Percentiles rank a stretch among this genome's conserved stretches.
Conservation (phyloP, 1,284 basidiomycete species). For the Erythrobasidium hasegawianum region DNA sequence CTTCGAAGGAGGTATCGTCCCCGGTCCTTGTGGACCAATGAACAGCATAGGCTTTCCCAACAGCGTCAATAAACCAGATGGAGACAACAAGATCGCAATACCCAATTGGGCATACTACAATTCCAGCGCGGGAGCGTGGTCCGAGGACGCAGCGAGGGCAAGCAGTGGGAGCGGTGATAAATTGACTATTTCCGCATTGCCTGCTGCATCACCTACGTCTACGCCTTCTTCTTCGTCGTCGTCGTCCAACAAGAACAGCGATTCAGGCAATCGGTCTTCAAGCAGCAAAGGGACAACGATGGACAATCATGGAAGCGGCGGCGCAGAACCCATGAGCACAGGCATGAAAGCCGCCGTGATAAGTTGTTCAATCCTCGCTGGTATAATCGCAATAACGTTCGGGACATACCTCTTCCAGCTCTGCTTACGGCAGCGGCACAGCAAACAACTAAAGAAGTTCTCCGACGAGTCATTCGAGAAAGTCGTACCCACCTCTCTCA, state of each 20-base stretch:
- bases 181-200: slow-evolving; percentile 3
- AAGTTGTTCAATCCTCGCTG: slow-evolving; percentile 12
- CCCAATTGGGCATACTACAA: slow-evolving; percentile 25
- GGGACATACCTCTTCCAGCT: slow-evolving; percentile 22
- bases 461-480: slow-evolving; percentile 26
- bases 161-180: background rate
- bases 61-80: slow-evolving; percentile 7
- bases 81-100: slow-evolving; percentile 4
- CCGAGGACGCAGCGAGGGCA: background rate
- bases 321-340: background rate
- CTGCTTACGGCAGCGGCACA: slow-evolving; percentile 3
- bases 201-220: slow-evolving; percentile 8
- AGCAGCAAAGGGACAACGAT: background rate
- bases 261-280: background rate
- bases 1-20: slow-evolving; percentile 17
- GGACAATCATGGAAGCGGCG: background rate
- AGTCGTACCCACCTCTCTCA: slow-evolving; percentile 12
- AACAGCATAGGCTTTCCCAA: slow-evolving; percentile 9
- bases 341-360: slow-evolving; percentile 28
- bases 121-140: slow-evolving; percentile 14
- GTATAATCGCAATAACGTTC: slow-evolving; percentile 12
- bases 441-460: slow-evolving; percentile 15
- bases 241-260: background rate
- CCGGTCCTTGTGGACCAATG: slow-evolving; percentile 19
- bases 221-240: too few species aligned